Percentiles rank a stretch among this genome's conserved stretches.
Conservation (phyloP, 2,329 filamentous ascomycete species). For the Colletotrichum orchidophilum region DNA sequence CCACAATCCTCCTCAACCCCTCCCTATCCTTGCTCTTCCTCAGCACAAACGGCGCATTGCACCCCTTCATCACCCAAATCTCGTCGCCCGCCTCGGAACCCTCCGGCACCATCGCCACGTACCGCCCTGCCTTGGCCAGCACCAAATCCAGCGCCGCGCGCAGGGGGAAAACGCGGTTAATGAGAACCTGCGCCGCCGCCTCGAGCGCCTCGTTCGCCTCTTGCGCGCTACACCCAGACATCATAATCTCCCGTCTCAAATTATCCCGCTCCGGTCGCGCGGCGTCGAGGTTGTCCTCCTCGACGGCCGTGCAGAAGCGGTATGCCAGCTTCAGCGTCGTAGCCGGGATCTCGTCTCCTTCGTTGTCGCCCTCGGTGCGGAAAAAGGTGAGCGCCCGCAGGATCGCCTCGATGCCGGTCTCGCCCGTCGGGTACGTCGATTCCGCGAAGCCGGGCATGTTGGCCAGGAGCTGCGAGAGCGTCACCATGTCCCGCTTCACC, state of each 20-base stretch:
- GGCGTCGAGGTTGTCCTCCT: slow-evolving; percentile 27
- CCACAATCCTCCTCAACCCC: slow-evolving; percentile 19
- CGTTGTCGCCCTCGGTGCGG: slow-evolving; percentile 7
- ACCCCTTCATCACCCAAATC: slow-evolving; percentile 30
- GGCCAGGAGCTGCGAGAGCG: slow-evolving; percentile 5
- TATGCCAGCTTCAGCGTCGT: slow-evolving; percentile 30
- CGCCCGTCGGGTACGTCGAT: slow-evolving; percentile 10
- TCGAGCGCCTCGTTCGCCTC: slow-evolving; percentile 30
- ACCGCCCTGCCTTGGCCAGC: slow-evolving; percentile 15
- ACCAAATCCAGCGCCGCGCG: slow-evolving; percentile 29
- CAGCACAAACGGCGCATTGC: slow-evolving; percentile 32
- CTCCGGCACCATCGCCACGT: slow-evolving; percentile 29
- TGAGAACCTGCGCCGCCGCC: slow-evolving; percentile 28
- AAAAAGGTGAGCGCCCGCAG: slow-evolving; percentile 29
- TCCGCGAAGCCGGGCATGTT: slow-evolving; percentile 12
- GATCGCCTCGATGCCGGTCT: slow-evolving; percentile 10
- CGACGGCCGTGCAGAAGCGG: slow-evolving; percentile 26
- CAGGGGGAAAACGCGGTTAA: slow-evolving; percentile 24
- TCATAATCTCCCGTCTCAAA: slow-evolving; percentile 19
- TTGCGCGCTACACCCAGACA: slow-evolving; percentile 10
- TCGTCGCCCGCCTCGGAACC: slow-evolving; percentile 23
- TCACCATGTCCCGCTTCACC: slow-evolving; percentile 23
- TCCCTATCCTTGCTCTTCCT: slow-evolving; percentile 25
- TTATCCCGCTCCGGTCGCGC: slow-evolving; percentile 15
- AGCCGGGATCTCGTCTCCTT: slow-evolving; percentile 7